Conservation (phyloP, 805 yeast species). For the Tanozyma kutaoensis region DNA sequence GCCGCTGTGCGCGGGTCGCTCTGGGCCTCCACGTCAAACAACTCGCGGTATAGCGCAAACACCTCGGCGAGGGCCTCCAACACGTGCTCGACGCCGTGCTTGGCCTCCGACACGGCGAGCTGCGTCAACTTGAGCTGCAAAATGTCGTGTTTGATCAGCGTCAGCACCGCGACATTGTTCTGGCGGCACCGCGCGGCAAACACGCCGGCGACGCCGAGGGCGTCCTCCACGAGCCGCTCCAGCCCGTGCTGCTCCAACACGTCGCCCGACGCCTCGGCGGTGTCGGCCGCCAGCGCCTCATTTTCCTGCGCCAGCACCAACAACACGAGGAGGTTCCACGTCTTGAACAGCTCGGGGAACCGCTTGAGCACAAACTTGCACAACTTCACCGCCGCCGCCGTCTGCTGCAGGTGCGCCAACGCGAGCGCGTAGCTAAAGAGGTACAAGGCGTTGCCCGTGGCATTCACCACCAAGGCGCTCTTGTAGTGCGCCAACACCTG, state of each 20-base stretch:
- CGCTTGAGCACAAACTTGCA: constrained; percentile 36
- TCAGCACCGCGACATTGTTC: constrained; percentile 10
- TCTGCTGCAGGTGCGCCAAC: not conserved
- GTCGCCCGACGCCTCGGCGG: constrained; percentile 1
- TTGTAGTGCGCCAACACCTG: constrained; percentile 15
- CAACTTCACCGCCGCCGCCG: constrained; percentile 30
- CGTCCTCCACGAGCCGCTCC: constrained; percentile 41
- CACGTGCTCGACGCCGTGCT: constrained; percentile 42
- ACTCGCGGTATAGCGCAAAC: constrained; percentile 40
- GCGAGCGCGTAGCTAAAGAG: constrained; percentile 4
- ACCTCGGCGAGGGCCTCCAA: constrained; percentile 55
- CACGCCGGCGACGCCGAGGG: constrained; percentile 28
- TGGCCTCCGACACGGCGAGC: constrained; percentile 51
- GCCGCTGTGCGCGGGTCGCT: constrained; percentile 2
- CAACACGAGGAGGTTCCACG: constrained; percentile 57
- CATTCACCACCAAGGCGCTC: constrained; percentile 21
- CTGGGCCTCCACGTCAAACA: constrained; percentile 22
- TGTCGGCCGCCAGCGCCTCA: constrained; percentile 10
- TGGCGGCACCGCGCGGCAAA: constrained; percentile 16
- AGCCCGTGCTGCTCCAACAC: constrained; percentile 10
- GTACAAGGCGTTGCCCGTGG: constrained; percentile 15
- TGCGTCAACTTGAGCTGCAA: constrained; percentile 66
- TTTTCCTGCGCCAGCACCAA: constrained; percentile 52
- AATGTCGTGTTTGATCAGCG: constrained; percentile 31
- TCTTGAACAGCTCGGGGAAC: constrained; percentile 41